These are phyloP conservation scores for Polyporus arcularius DNA, from an alignment of 768 basidiomycete species.

Conservation along the genomic window DNA sequence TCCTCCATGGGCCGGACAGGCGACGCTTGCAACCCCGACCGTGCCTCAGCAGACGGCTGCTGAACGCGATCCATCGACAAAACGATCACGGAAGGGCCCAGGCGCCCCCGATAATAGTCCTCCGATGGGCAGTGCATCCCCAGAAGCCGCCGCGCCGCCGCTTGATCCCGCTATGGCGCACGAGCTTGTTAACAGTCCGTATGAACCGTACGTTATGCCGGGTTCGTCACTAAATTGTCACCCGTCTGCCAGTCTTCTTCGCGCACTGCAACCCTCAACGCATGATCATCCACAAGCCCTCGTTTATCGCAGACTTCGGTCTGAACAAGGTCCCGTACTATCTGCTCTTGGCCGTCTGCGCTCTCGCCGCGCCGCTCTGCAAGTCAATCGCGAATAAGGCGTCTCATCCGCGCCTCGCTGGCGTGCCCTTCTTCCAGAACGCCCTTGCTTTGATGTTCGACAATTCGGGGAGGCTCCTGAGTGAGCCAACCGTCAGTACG, in stretches of 20 bases:
- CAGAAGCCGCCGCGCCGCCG: conserved; percentile 41
- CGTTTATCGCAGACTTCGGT: conserved; percentile 66
- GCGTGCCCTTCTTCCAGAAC: conserved; percentile 49
- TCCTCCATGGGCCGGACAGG: conserved; percentile 17
- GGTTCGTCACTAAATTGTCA: conserved; percentile 12
- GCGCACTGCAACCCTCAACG: conserved; percentile 79
- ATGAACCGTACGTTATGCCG: neutral
- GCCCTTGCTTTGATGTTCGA: conserved; percentile 75
- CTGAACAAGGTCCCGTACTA: conserved; percentile 68
- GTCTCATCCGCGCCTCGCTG: conserved; percentile 40
- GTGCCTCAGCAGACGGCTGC: conserved; percentile 1
- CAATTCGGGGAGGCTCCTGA: conserved; percentile 59
- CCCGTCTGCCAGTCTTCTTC: conserved; percentile 64
- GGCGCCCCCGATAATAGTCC: conserved; percentile 6
- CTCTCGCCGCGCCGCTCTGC: conserved; percentile 75
- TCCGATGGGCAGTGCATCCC: conserved; percentile 1
- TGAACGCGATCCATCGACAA: conserved; percentile 16
- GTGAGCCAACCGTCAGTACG: conserved; percentile 65
- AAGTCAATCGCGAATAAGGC: conserved; percentile 64
- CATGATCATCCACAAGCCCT: conserved; percentile 76
- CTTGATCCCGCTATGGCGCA: conserved; percentile 65
- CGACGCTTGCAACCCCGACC: conserved; percentile 11
- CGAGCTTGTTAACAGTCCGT: conserved; percentile 74
- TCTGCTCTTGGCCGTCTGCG: conserved; percentile 74
- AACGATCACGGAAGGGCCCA: conserved; percentile 14